Evolutionary conservation across 805 yeast species (phyloP).

Genomic region (Maudiozyma pseudohumilis): DNA sequence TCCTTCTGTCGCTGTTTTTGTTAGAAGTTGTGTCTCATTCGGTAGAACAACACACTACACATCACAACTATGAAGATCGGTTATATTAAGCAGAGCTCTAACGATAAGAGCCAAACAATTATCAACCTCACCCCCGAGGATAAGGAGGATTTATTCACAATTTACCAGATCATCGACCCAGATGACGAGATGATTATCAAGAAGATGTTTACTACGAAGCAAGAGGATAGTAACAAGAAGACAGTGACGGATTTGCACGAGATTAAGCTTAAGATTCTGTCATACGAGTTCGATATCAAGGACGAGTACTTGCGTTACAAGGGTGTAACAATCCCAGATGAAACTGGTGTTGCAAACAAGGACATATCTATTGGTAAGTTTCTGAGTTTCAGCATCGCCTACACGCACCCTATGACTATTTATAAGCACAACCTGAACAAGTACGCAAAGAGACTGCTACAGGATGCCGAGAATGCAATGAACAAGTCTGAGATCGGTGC

Average conservation of each 20-base stretch:
- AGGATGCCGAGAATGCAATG: slow-evolving; percentile 65
- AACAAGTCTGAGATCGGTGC: slow-evolving; percentile 88
- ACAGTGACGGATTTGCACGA: slow-evolving; percentile 50
- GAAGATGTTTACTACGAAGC: slow-evolving; percentile 51
- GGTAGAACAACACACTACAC: too few species aligned
- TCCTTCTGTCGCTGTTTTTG: too few species aligned
- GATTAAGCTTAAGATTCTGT: slow-evolving; percentile 50
- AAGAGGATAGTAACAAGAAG: slow-evolving; percentile 51
- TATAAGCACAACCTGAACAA: slow-evolving; percentile 75
- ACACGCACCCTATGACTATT: slow-evolving; percentile 56
- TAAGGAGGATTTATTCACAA: slow-evolving; percentile 81
- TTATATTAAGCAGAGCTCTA: slow-evolving; percentile 9
- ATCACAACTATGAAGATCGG: slow-evolving; percentile 14
- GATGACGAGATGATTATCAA: slow-evolving; percentile 64
- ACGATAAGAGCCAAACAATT: slow-evolving; percentile 12
- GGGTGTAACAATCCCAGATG: slow-evolving; percentile 49
- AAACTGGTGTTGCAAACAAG: slow-evolving; percentile 41
- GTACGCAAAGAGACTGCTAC: slow-evolving; percentile 49
- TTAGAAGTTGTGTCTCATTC: too few species aligned
- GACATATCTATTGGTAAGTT: slow-evolving; percentile 77
- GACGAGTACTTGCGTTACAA: slow-evolving; percentile 69
- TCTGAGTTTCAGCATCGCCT: slow-evolving; percentile 76
- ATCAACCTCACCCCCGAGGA: slow-evolving; percentile 70
- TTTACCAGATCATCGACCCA: slow-evolving; percentile 68
- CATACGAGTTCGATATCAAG: slow-evolving; percentile 66